phyloP scores from a whole-genome alignment of 768 basidiomycete genomes.

The Tulasnella sp. region DNA sequence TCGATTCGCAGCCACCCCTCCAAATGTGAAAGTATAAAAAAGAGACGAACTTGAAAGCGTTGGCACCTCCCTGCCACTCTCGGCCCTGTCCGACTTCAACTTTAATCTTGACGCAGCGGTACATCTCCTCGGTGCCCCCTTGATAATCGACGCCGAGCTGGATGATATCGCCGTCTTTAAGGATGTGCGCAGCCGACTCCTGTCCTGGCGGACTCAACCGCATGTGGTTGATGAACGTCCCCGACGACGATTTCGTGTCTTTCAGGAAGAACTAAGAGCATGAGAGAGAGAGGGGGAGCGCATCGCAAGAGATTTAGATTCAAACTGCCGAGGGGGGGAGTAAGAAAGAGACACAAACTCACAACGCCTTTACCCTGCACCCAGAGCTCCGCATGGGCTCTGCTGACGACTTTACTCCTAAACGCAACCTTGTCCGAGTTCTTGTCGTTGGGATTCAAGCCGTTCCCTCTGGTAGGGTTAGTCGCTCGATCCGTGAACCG shows the following conservation, averaged over 20 bases:
- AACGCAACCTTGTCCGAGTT: conserved; percentile 84
- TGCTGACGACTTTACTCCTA: conserved; percentile 88
- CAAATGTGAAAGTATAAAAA: background rate
- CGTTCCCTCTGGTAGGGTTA: conserved; percentile 39
- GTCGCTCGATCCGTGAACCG: conserved; percentile 79
- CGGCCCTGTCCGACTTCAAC: conserved; percentile 60
- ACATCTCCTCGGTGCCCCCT: conserved; percentile 93
- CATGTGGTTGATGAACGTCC: conserved; percentile 94
- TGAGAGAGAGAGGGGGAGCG: background rate
- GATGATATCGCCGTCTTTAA: conserved; percentile 89
- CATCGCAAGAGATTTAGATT: background rate
- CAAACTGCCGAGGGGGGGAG: background rate
- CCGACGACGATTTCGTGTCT: conserved; percentile 81
- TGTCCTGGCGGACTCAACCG: conserved; percentile 72
- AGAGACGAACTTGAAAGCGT: conserved; percentile 75
- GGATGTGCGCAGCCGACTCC: conserved; percentile 61
- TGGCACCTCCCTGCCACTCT: conserved; percentile 81
- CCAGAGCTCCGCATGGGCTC: conserved; percentile 95
- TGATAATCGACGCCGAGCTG: conserved; percentile 98
- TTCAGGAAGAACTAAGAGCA: conserved; percentile 61
- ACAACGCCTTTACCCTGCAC: conserved; percentile 34
- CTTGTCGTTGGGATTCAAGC: conserved; percentile 40
- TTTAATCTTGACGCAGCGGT: conserved; percentile 93
- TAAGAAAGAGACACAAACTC: conserved; percentile 12
- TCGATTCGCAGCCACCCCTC: background rate